Evolutionary conservation across 1,284 basidiomycete species (phyloP).

Genomic region (Microstroma glucosiphilum): DNA sequence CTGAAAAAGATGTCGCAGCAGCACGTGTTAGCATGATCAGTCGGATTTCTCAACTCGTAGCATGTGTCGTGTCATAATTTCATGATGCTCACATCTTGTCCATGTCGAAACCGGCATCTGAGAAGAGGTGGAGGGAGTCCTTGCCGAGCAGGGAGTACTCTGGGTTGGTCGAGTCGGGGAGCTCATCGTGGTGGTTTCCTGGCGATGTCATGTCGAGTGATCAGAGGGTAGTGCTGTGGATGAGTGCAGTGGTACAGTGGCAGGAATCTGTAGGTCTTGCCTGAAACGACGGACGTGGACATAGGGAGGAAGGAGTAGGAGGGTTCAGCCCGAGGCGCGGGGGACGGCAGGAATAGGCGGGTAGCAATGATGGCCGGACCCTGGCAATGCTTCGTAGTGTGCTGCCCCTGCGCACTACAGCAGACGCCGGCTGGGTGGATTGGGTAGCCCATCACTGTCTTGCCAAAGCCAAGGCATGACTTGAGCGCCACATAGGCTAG

Average conservation of each 20-base stretch:
- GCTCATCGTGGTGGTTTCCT: slow-evolving; percentile 47
- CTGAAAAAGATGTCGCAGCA: neutral
- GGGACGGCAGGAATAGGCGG: too few species aligned
- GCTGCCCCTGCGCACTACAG: too few species aligned
- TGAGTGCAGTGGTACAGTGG: neutral
- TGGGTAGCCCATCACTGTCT: too few species aligned
- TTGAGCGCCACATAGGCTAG: too few species aligned
- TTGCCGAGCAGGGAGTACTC: slow-evolving; percentile 51
- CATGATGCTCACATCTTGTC: slow-evolving; percentile 44
- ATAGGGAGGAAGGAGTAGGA: too few species aligned
- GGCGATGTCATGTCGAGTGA: slow-evolving; percentile 41
- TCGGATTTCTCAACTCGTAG: slow-evolving; percentile 9
- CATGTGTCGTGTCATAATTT: slow-evolving; percentile 51
- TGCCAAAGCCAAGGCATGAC: too few species aligned
- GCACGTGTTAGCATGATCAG: slow-evolving; percentile 18
- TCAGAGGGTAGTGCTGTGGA: neutral
- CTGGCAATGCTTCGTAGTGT: too few species aligned
- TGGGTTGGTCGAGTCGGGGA: slow-evolving; percentile 14
- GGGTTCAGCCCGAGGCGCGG: too few species aligned
- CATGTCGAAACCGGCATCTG: slow-evolving; percentile 98
- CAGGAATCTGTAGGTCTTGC: too few species aligned
- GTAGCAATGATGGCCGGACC: too few species aligned
- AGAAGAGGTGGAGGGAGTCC: slow-evolving; percentile 92
- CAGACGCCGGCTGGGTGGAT: too few species aligned
- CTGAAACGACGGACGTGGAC: too few species aligned